Base-by-base conservation (phyloP, 352 stramenopile species). In the Globisporangium nodosum region DNA sequence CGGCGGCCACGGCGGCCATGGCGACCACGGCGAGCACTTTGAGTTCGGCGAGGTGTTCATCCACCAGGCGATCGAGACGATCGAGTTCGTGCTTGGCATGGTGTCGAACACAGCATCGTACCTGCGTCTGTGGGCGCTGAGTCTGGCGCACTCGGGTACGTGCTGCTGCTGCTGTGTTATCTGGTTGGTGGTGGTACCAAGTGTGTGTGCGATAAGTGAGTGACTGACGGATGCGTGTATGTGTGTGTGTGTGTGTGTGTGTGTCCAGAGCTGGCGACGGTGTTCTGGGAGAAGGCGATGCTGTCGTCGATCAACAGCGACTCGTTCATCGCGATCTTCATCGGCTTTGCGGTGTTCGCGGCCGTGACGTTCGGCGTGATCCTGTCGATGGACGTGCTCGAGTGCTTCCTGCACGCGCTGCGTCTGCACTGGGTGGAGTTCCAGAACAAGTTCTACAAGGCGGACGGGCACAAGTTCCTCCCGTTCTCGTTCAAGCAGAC, bases 261-360 rank as follows among this genome's bases (percentile, higher is more conserved):
- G 49, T 5, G 27, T 51, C 21, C 45, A 81, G 96, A 94, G 59
- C 58, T 94, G 51, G 71, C 85, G 49, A 92, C 82, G 1, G 85
- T 99, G 40, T 99, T 99, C 74, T 99, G 97, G 93, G 96, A 99
- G 68, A 99, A 99, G 77, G 94, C 95, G n/a, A 98, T 99, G 91
- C 81, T 99, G 33, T 91, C 91, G 48, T 95, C 92, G 46, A 96
- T 99, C 63, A 96, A 98, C 72, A 97, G 92, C 57, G 95, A 98
- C 74, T 97, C 96, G 73, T 95, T 97, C 64, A 96, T 99, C 54
- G 87, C 87, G 49, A 94, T 99, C 54, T 99, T 99, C 80, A 78
- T 97, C 35, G 90, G 93, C 69, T 98, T 97, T 63, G 86, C 71
- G 2, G 69, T 97, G 33, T 98, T 97, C 52, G 90, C 92, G n/a